These are phyloP conservation scores for Paramarasmius palmivorus DNA, from an alignment of 1,284 basidiomycete species.

Conservation along the genomic window DNA sequence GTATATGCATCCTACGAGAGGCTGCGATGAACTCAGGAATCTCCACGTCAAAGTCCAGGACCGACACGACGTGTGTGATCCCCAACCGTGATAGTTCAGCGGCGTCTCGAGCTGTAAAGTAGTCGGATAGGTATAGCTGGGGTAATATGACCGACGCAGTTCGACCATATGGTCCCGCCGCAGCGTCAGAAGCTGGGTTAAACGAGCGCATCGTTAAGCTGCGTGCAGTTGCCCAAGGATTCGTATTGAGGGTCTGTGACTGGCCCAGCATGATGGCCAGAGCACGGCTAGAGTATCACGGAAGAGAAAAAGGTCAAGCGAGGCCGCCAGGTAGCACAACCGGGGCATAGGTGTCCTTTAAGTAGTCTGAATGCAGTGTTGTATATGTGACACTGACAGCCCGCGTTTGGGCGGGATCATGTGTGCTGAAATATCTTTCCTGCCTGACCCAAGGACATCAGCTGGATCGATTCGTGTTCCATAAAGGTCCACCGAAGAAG, in stretches of 20 bases:
- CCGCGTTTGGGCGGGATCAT: too few relatives aligned
- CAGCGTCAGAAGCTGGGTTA: neutral
- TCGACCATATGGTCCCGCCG: conserved; percentile 44
- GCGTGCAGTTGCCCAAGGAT: neutral
- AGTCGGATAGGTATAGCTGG: conserved; percentile 67
- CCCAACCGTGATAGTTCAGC: conserved; percentile 50
- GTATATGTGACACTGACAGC: too few relatives aligned
- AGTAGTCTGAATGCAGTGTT: too few relatives aligned
- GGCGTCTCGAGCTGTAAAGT: conserved; percentile 50
- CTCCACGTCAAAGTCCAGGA: conserved; percentile 48
- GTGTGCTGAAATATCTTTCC: too few relatives aligned
- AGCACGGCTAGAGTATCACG: neutral
- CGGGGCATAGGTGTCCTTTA: too few relatives aligned
- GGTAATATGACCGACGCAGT: conserved; percentile 29
- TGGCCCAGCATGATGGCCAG: neutral
- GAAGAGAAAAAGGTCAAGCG: neutral
- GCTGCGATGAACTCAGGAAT: conserved; percentile 48
- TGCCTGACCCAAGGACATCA: too few relatives aligned
- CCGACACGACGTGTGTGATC: conserved; percentile 71
- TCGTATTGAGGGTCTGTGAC: neutral
- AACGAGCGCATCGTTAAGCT: neutral
- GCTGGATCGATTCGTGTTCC: too few relatives aligned
- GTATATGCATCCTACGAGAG: conserved; percentile 52
- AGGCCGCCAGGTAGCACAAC: too few relatives aligned
- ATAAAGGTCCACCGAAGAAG: too few relatives aligned